A percentile compares a stretch with the other conserved stretches of the same genome.
Evolutionary conservation across 371 early-diverging fungal genomes (phyloP).

Genomic region (Choanephora cucurbitarum): DNA sequence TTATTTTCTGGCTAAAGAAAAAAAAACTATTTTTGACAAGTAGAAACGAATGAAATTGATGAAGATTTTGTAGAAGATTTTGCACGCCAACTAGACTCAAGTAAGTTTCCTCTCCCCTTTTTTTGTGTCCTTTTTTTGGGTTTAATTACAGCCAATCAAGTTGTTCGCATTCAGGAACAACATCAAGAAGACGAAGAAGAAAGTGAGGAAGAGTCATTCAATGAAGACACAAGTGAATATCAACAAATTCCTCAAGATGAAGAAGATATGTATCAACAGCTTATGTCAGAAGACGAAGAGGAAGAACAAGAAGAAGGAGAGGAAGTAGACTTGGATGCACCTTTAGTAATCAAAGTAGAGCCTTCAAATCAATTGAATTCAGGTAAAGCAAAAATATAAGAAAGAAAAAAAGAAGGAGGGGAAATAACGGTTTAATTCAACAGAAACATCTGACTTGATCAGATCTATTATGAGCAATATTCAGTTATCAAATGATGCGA

Average conservation of each 20-base stretch:
- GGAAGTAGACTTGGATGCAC: conserved; percentile 2
- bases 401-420: not conserved
- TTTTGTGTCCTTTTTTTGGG: too few relatives aligned
- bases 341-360: conserved; percentile 22
- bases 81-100: conserved; percentile 38
- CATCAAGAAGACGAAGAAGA: conserved; percentile 11
- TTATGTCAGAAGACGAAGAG: conserved; percentile 25
- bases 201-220: conserved; percentile 8
- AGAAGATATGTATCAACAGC: conserved; percentile 17
- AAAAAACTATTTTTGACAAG: too few relatives aligned
- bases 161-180: conserved; percentile 25
- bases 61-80: conserved; percentile 39
- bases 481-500: conserved; percentile 29
- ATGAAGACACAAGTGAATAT: conserved; percentile 24
- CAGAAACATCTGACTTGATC: conserved; percentile 39
- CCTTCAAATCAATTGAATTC: conserved; percentile 15
- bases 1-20: too few relatives aligned
- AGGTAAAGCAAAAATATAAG: conserved; percentile 21
- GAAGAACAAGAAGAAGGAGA: conserved; percentile 7
- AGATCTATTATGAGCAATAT: conserved; percentile 44
- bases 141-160: conserved; percentile 5
- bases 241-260: conserved; percentile 40
- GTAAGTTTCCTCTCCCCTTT: conserved; percentile 13
- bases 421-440: not conserved
- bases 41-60: too few relatives aligned